These are phyloP conservation scores for Lotmaria passim DNA, from an alignment of 208 protist species.

Conservation along the genomic window DNA sequence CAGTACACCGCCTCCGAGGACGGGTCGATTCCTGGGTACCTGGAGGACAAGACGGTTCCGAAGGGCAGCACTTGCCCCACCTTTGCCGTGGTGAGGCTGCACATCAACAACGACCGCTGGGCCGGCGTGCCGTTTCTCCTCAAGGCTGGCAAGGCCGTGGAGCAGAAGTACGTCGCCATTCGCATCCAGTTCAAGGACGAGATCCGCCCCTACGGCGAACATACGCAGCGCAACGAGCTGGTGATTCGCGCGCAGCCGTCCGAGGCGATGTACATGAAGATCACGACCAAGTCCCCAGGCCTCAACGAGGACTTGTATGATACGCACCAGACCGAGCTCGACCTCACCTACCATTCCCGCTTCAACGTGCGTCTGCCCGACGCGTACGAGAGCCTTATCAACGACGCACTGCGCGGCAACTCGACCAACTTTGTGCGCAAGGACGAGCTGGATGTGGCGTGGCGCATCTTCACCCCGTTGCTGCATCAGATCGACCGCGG, in stretches of 20 bases:
- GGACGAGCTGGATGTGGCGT: conserved; percentile 92
- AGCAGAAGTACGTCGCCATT: conserved; percentile 82
- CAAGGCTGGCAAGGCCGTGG: conserved; percentile 92
- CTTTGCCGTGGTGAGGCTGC: conserved; percentile 80
- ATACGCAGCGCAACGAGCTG: conserved; percentile 87
- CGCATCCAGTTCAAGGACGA: conserved; percentile 92
- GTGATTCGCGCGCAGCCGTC: conserved; percentile 93
- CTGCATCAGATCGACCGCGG: conserved; percentile 87
- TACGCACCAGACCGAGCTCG: conserved; percentile 89
- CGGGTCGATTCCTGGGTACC: conserved; percentile 87
- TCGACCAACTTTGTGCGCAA: conserved; percentile 92
- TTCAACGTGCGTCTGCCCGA: conserved; percentile 87
- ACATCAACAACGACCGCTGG: conserved; percentile 94
- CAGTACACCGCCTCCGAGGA: conserved; percentile 90
- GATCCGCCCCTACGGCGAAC: conserved; percentile 79
- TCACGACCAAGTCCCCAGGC: conserved; percentile 90
- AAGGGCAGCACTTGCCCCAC: conserved; percentile 86
- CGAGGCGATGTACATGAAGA: conserved; percentile 93
- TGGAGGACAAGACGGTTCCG: conserved; percentile 85
- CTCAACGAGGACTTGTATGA: conserved; percentile 66
- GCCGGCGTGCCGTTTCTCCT: conserved; percentile 94
- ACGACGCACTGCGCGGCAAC: conserved; percentile 84
- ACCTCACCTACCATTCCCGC: conserved; percentile 86
- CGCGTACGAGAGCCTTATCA: conserved; percentile 92
- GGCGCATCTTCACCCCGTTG: conserved; percentile 92